Evolutionary conservation across 768 basidiomycete genomes (phyloP).

Genomic region (Amanita pallidorosea): DNA sequence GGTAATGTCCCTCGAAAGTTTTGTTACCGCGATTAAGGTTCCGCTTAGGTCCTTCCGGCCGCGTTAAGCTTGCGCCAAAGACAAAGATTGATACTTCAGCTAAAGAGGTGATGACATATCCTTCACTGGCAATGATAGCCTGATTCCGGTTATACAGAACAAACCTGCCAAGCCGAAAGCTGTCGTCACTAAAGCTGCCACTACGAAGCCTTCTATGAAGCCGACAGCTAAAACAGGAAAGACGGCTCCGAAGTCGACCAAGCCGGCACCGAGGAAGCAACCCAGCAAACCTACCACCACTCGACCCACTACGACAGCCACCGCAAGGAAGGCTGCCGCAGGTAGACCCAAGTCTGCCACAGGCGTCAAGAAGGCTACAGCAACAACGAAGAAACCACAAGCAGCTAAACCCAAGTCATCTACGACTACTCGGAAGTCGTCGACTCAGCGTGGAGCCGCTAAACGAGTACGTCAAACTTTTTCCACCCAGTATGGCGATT

Average conservation of each 20-base stretch:
- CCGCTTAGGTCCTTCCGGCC: constrained; percentile 47
- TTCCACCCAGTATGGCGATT: not conserved
- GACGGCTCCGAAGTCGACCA: constrained; percentile 12
- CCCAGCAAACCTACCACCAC: constrained; percentile 18
- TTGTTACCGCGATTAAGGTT: not conserved
- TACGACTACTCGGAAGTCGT: constrained; percentile 24
- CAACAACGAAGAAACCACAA: constrained; percentile 23
- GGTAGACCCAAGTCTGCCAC: constrained; percentile 19
- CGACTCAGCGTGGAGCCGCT: constrained; percentile 24
- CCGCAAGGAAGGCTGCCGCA: constrained; percentile 17
- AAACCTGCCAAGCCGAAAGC: constrained; percentile 27
- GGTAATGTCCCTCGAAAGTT: constrained; percentile 30
- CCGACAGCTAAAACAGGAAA: constrained; percentile 18
- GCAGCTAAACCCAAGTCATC: constrained; percentile 24
- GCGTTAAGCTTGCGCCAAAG: constrained; percentile 62
- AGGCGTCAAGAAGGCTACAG: constrained; percentile 20
- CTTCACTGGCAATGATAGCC: constrained; percentile 7
- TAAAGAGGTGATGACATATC: constrained; percentile 26
- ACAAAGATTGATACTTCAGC: constrained; percentile 24
- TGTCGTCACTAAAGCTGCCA: constrained; percentile 17
- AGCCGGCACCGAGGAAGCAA: constrained; percentile 14
- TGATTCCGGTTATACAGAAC: constrained; percentile 14
- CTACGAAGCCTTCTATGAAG: constrained; percentile 11
- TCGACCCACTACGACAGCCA: constrained; percentile 12
- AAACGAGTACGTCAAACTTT: constrained; percentile 24